Base-by-base conservation (phyloP, 768 basidiomycete species). In the Sarcomyxa edulis region DNA sequence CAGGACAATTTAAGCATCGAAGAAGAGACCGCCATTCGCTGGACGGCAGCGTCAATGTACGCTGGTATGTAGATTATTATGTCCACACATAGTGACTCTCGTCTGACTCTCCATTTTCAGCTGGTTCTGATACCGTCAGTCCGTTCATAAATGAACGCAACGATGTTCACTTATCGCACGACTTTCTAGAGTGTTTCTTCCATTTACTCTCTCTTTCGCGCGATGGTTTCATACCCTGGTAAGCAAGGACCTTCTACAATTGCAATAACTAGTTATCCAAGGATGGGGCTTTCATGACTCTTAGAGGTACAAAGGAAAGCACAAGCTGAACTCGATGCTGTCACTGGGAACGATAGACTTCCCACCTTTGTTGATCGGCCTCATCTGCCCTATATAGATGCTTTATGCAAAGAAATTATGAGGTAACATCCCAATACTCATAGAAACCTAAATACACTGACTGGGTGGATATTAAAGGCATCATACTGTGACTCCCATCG, bases 1-100 rank as follows among this genome's bases (percentile, higher is more conserved):
- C 52, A 59, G n/a, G 43, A 52, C 4, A 42, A 58, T 2, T 49
- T 77, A 22, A 57, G 57, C 2, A 41, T 46, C 7, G 59, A 60
- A 9, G 56, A 63, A 28, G 60, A 65, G 34, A 56, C 52, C 27
- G 58, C 64, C 27, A 62, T 68, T 39, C 69, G 67, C 44, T 68
- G 68, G 66, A 59, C 61, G 7, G 58, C 66, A 22, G 71, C 66
- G 0, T 68, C 72, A 4, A 56, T 74, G 10, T 78, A 76, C 31
- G 66, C 71, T 33, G 64, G 42, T 23, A 44, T 32, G 60, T 21
- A 7, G 30, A n/a, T n/a, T n/a, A n/a, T n/a, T n/a, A n/a, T n/a
- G n/a, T n/a, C n/a, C n/a, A 3, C 16, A n/a, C n/a, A n/a, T n/a
- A n/a, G n/a, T n/a, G n/a, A n/a, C n/a, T n/a, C n/a, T n/a, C n/a